phyloP scores from a whole-genome alignment of 78 protist species.

The Isochrysis galbana region DNA sequence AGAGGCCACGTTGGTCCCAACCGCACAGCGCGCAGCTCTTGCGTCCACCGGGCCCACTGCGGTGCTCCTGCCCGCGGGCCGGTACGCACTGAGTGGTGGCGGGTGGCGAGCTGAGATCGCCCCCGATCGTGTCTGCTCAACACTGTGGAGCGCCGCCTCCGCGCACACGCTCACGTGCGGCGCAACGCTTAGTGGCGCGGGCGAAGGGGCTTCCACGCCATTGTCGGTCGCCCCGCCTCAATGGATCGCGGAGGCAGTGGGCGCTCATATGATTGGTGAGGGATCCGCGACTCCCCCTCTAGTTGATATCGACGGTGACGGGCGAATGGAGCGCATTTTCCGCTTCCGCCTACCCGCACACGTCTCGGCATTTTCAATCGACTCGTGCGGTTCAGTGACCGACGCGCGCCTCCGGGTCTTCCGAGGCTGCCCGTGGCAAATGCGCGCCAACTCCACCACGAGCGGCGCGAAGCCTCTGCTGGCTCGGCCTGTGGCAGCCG shows the following conservation, averaged over 20 bases:
- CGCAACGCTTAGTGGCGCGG: neutral
- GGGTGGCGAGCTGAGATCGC: neutral
- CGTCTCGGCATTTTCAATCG: neutral
- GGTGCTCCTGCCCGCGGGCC: neutral
- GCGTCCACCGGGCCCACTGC: too few relatives aligned
- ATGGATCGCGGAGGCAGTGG: too few relatives aligned
- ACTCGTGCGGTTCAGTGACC: neutral
- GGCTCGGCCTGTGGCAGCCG: too few relatives aligned
- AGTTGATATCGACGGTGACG: neutral
- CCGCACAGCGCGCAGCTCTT: too few relatives aligned
- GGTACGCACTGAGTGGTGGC: neutral
- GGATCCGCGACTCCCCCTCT: neutral
- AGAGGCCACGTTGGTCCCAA: too few relatives aligned
- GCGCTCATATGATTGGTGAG: too few relatives aligned
- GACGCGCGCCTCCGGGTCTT: neutral
- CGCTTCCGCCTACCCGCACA: neutral
- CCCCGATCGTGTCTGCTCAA: neutral
- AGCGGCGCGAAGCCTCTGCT: neutral
- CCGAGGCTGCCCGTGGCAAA: neutral
- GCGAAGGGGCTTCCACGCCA: neutral
- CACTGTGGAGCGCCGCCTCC: neutral
- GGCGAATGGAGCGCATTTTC: neutral
- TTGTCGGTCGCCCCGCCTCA: neutral
- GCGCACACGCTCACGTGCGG: neutral
- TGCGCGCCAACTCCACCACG: too few relatives aligned